A percentile compares a stretch with the other conserved stretches of the same genome.
These are phyloP conservation scores for Verticillium alfalfae DNA, from an alignment of 2,329 filamentous ascomycete species.

Conservation along the genomic window DNA sequence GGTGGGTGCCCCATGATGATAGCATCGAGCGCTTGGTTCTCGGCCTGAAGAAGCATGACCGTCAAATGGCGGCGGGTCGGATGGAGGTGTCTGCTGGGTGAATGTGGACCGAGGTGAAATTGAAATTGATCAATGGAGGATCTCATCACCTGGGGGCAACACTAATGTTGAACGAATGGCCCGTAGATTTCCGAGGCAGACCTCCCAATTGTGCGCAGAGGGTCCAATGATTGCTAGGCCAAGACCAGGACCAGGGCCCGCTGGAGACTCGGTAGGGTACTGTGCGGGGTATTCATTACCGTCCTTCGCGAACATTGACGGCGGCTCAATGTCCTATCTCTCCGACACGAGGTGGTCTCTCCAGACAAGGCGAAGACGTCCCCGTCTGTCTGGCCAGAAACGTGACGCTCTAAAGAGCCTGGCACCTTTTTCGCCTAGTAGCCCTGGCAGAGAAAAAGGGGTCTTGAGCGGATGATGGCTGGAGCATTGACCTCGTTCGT, in stretches of 20 bases:
- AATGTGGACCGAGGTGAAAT: not conserved
- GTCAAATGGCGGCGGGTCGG: not conserved
- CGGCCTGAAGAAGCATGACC: not conserved
- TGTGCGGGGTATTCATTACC: not conserved
- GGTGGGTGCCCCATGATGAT: not conserved
- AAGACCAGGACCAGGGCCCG: not conserved
- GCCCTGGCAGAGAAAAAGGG: too few species aligned
- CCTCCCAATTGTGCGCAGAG: not conserved
- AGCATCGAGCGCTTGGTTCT: not conserved
- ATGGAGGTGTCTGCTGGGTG: not conserved
- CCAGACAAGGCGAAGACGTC: not conserved
- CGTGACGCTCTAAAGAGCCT: too few species aligned
- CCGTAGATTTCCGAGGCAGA: not conserved
- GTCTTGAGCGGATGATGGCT: too few species aligned
- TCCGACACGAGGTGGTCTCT: not conserved
- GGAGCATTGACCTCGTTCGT: not conserved
- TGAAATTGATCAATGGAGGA: not conserved
- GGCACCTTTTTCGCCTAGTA: too few species aligned
- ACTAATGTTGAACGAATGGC: not conserved
- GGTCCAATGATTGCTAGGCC: not conserved
- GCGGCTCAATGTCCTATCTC: not conserved
- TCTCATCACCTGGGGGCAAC: not conserved
- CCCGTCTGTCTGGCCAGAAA: too few species aligned
- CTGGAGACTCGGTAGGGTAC: not conserved
- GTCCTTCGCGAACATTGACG: not conserved